These are phyloP conservation scores for Coprinellus micaceus DNA, from an alignment of 768 basidiomycete species.

Conservation along the genomic window DNA sequence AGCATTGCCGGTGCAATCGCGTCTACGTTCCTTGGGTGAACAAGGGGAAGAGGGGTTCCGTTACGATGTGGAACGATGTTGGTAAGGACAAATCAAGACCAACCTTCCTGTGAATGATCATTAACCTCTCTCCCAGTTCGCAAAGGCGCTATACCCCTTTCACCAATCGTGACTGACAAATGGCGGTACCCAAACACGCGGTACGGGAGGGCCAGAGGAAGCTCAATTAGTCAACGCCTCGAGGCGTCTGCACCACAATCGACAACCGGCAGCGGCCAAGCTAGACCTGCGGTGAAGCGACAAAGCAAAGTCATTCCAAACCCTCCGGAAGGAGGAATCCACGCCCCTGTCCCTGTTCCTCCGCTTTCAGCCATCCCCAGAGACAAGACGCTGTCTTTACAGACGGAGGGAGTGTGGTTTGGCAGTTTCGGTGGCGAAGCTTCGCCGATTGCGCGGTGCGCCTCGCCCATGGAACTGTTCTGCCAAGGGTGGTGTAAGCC, in stretches of 20 bases:
- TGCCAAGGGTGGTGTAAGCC: constrained; percentile 16
- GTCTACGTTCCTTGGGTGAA: constrained; percentile 46
- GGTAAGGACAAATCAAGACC: constrained; percentile 18
- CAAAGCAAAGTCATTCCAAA: background rate
- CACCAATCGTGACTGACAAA: background rate
- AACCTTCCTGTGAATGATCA: background rate
- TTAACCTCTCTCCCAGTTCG: constrained; percentile 5
- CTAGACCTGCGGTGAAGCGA: background rate
- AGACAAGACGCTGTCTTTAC: background rate
- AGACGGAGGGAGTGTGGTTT: background rate
- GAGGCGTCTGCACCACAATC: background rate
- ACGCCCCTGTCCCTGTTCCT: background rate
- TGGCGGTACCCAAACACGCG: background rate
- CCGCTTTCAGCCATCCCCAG: background rate
- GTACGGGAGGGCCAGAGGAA: background rate
- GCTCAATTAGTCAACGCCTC: background rate
- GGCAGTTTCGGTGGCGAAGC: background rate
- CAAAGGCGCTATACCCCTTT: constrained; percentile 5
- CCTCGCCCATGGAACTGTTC: constrained; percentile 30
- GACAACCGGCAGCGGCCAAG: background rate
- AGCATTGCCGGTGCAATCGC: constrained; percentile 41
- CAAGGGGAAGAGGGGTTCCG: constrained; percentile 36
- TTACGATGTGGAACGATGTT: constrained; percentile 28
- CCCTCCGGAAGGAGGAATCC: background rate
- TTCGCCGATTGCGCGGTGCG: constrained; percentile 19